phyloP scores from a whole-genome alignment of 2,329 filamentous ascomycete species.

The Dendrostoma leiphaemia region DNA sequence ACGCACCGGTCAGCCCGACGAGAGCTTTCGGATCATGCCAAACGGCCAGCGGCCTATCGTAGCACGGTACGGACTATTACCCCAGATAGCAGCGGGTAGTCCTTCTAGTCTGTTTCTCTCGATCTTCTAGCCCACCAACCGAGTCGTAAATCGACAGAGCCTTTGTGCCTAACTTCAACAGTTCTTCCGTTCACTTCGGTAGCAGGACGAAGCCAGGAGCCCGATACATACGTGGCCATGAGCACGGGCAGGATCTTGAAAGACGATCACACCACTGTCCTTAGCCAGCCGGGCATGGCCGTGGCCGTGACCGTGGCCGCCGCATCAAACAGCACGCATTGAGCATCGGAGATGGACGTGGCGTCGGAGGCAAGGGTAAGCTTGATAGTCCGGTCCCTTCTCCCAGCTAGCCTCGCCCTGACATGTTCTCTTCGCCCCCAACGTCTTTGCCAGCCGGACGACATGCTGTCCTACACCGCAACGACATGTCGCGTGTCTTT shows the following conservation, averaged over 20 bases:
- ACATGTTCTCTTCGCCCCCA: background rate
- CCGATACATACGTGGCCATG: too few relatives aligned
- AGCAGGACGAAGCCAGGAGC: too few relatives aligned
- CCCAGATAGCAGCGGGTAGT: background rate
- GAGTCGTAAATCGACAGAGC: background rate
- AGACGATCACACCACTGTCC: background rate
- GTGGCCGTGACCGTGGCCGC: too few relatives aligned
- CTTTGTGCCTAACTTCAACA: too few relatives aligned
- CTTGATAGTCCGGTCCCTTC: slow-evolving; percentile 2
- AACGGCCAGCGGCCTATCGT: too few relatives aligned
- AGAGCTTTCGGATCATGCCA: too few relatives aligned
- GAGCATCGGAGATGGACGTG: slow-evolving; percentile 12
- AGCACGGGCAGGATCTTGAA: too few relatives aligned
- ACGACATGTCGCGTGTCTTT: background rate
- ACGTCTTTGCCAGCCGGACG: slow-evolving; percentile 8
- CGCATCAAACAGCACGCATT: slow-evolving; percentile 4
- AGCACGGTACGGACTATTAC: too few relatives aligned
- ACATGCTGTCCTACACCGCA: background rate
- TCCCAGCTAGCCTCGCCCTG: background rate
- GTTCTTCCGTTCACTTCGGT: too few relatives aligned
- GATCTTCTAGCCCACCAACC: background rate
- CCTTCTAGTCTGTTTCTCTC: background rate
- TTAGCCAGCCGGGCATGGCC: too few relatives aligned
- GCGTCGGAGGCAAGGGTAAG: slow-evolving; percentile 13
- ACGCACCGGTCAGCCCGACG: too few relatives aligned